phyloP scores from a whole-genome alignment of 2,329 filamentous ascomycete genomes.

The Aspergillus tamarii region DNA sequence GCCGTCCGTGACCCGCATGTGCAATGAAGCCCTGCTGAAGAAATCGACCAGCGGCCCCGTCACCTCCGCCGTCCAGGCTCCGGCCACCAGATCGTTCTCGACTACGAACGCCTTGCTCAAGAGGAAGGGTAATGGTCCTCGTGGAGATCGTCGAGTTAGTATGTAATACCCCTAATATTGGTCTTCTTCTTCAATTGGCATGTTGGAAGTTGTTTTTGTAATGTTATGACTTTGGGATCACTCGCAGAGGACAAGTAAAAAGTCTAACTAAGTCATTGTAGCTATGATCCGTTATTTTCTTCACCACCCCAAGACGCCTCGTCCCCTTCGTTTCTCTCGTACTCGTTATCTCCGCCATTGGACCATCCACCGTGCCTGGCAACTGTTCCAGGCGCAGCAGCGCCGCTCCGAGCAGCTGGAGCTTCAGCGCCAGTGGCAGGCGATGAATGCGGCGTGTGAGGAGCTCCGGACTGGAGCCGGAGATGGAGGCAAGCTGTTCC shows the following conservation, averaged over 20 bases:
- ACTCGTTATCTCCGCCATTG: slow-evolving; percentile 90
- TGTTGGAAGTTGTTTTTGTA: too few species aligned
- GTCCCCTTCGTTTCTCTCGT: slow-evolving; percentile 85
- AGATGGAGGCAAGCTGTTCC: slow-evolving; percentile 68
- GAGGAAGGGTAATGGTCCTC: slow-evolving; percentile 37
- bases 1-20: slow-evolving; percentile 27
- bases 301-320: slow-evolving; percentile 67
- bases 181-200: neutral
- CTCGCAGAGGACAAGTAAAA: neutral
- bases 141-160: slow-evolving; percentile 50
- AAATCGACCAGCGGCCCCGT: slow-evolving; percentile 25
- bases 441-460: slow-evolving; percentile 85
- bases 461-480: slow-evolving; percentile 64
- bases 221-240: neutral
- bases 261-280: slow-evolving; percentile 35
- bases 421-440: slow-evolving; percentile 77
- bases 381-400: slow-evolving; percentile 73
- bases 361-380: slow-evolving; percentile 98
- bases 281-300: slow-evolving; percentile 72
- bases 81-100: slow-evolving; percentile 39
- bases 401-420: slow-evolving; percentile 67
- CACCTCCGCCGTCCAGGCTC: slow-evolving; percentile 27
- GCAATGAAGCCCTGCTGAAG: slow-evolving; percentile 23
- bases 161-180: slow-evolving; percentile 24
- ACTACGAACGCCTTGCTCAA: slow-evolving; percentile 44